These are phyloP conservation scores for Aspergillus brunneoviolaceus DNA, from an alignment of 2,329 filamentous ascomycete genomes.

Conservation along the genomic window DNA sequence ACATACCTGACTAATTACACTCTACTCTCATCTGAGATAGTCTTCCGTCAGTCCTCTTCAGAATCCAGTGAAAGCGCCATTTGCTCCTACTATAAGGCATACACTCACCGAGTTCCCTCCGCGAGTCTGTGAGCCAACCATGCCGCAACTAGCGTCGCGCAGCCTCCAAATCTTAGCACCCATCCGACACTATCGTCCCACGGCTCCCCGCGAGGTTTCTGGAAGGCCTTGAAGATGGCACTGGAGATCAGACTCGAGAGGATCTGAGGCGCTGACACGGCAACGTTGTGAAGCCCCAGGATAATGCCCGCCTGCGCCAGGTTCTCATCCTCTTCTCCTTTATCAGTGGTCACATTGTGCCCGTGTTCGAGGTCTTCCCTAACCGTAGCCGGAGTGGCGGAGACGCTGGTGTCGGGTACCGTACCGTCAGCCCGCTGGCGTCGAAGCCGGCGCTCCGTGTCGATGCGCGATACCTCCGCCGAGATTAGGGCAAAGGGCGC, in stretches of 20 bases:
- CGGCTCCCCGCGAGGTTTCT: constrained; percentile 80
- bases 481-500: constrained; percentile 94
- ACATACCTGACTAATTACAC: too few relatives aligned
- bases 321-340: constrained; percentile 47
- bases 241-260: constrained; percentile 83
- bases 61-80: neutral
- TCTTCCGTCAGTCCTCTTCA: too few relatives aligned
- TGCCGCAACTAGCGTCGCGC: constrained; percentile 74
- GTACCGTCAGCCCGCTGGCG: constrained; percentile 40
- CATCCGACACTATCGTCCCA: constrained; percentile 86
- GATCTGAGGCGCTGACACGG: constrained; percentile 87
- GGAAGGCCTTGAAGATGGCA: constrained; percentile 77
- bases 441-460: constrained; percentile 61
- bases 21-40: too few relatives aligned
- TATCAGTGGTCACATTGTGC: constrained; percentile 19
- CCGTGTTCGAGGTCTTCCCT: constrained; percentile 30
- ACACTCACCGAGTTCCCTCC: constrained; percentile 51
- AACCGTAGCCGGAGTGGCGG: neutral
- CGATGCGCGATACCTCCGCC: constrained; percentile 81
- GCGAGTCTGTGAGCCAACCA: constrained; percentile 67
- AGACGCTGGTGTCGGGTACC: constrained; percentile 2
- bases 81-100: neutral
- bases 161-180: constrained; percentile 79
- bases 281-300: constrained; percentile 92
- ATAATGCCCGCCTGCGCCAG: constrained; percentile 84